A percentile compares a stretch with the other conserved stretches of the same genome.
These are phyloP conservation scores for Bipolaris cookei DNA, from an alignment of 2,329 filamentous ascomycete species.

Conservation along the genomic window DNA sequence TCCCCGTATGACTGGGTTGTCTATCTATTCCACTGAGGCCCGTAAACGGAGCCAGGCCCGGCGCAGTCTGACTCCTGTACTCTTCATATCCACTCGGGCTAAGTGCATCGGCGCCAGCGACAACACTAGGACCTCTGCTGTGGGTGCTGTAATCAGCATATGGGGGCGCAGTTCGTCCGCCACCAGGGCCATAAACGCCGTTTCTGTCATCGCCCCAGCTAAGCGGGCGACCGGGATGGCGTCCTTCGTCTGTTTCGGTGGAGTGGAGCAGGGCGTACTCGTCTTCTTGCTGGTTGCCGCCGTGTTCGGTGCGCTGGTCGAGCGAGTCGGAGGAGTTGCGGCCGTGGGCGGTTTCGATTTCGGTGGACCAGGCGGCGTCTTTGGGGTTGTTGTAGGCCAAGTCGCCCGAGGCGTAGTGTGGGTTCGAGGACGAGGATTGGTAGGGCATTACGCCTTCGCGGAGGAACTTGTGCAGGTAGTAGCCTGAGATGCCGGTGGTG, in stretches of 20 bases:
- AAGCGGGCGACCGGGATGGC: constrained; percentile 50
- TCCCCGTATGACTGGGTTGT: constrained; percentile 26
- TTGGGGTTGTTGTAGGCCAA: constrained; percentile 29
- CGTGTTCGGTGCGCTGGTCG: constrained; percentile 47
- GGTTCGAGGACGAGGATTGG: constrained; percentile 52
- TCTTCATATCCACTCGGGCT: constrained; percentile 46
- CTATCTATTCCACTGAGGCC: constrained; percentile 8
- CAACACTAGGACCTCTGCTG: constrained; percentile 20
- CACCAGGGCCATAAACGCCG: constrained; percentile 8
- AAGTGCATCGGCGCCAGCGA: constrained; percentile 38
- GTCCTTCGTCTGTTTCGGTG: constrained; percentile 48
- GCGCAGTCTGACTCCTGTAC: constrained; percentile 35
- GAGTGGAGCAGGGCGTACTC: constrained; percentile 59
- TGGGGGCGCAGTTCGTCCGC: constrained; percentile 27
- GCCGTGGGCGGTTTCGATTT: constrained; percentile 49
- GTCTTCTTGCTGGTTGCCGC: constrained; percentile 57
- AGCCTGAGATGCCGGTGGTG: constrained; percentile 61
- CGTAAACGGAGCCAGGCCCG: constrained; percentile 1
- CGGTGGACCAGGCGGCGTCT: constrained; percentile 54
- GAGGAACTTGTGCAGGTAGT: constrained; percentile 63
- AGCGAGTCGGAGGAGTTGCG: constrained; percentile 52
- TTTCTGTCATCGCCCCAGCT: constrained; percentile 48
- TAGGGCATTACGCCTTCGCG: constrained; percentile 62
- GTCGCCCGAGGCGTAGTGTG: constrained; percentile 49
- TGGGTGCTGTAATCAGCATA: constrained; percentile 46